A percentile compares a stretch with the other conserved stretches of the same genome.
phyloP scores from a whole-genome alignment of 1,139 yeast species.

The Fermentozyma sake region DNA sequence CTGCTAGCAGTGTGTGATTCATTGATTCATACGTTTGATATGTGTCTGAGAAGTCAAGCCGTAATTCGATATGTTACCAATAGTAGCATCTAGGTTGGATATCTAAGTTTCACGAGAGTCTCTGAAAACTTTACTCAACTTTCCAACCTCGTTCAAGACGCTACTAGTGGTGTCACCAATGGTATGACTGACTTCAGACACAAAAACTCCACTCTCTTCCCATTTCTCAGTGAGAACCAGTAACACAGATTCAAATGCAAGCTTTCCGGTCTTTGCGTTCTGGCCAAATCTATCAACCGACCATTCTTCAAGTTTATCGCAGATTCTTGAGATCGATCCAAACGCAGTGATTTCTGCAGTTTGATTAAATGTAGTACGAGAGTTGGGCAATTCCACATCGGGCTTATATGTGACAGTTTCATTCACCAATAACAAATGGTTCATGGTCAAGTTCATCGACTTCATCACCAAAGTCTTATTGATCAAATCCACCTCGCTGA shows the following conservation, averaged over 20 bases:
- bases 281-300: slow-evolving; percentile 82
- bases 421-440: slow-evolving; percentile 68
- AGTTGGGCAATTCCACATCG: slow-evolving; percentile 44
- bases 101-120: slow-evolving; percentile 1
- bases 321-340: slow-evolving; percentile 61
- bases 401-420: slow-evolving; percentile 84
- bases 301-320: slow-evolving; percentile 90
- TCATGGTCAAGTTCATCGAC: slow-evolving; percentile 84
- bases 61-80: too few species aligned
- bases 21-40: too few species aligned
- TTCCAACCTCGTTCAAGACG: slow-evolving; percentile 38
- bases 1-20: too few species aligned
- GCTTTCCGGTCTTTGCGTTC: slow-evolving; percentile 76
- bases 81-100: neutral
- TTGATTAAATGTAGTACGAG: slow-evolving; percentile 66
- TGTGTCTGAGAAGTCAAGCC: too few species aligned
- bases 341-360: slow-evolving; percentile 87
- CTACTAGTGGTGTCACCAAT: slow-evolving; percentile 27
- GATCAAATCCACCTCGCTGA: slow-evolving; percentile 74
- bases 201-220: slow-evolving; percentile 44
- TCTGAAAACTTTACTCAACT: slow-evolving; percentile 21
- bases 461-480: slow-evolving; percentile 67
- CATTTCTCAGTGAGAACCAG: slow-evolving; percentile 48
- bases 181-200: slow-evolving; percentile 27
- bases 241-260: slow-evolving; percentile 81